phyloP scores from a whole-genome alignment of 2,329 filamentous ascomycete genomes.

The Cadophora luteo-olivacea region DNA sequence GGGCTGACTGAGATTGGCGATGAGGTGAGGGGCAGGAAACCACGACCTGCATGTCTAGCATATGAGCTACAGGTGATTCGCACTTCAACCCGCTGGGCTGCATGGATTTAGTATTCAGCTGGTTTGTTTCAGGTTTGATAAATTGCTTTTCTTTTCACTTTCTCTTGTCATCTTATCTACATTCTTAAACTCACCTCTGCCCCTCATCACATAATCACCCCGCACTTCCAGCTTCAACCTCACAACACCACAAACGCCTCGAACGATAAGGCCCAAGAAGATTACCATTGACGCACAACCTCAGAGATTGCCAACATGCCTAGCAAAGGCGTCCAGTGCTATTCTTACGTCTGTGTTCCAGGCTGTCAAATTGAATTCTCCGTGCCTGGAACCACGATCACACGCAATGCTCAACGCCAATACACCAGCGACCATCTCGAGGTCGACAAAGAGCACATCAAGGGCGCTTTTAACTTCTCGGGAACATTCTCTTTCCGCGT shows the following conservation, averaged over 20 bases:
- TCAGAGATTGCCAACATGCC: constrained; percentile 46
- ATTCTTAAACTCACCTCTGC: background rate
- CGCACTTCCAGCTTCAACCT: background rate
- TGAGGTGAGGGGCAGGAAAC: constrained; percentile 8
- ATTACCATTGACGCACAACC: background rate
- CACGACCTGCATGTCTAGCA: background rate
- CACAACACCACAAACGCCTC: background rate
- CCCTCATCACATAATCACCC: background rate
- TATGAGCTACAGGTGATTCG: constrained; percentile 7
- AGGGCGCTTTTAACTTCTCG: constrained; percentile 50
- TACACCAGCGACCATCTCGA: constrained; percentile 52
- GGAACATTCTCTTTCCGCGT: constrained; percentile 54
- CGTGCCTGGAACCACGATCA: constrained; percentile 49
- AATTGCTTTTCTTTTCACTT: background rate
- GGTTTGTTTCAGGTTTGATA: background rate
- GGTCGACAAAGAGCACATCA: constrained; percentile 52
- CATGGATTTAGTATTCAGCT: constrained; percentile 8
- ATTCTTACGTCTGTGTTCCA: constrained; percentile 49
- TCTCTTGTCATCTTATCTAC: background rate
- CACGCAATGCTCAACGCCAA: constrained; percentile 43
- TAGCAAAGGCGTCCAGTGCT: constrained; percentile 49
- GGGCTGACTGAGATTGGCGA: background rate
- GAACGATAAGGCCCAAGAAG: background rate
- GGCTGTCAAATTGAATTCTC: constrained; percentile 52
- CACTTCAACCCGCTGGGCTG: background rate